phyloP scores from a whole-genome alignment of 2,329 filamentous ascomycete species.

The Neopestalotiopsis sp. region DNA sequence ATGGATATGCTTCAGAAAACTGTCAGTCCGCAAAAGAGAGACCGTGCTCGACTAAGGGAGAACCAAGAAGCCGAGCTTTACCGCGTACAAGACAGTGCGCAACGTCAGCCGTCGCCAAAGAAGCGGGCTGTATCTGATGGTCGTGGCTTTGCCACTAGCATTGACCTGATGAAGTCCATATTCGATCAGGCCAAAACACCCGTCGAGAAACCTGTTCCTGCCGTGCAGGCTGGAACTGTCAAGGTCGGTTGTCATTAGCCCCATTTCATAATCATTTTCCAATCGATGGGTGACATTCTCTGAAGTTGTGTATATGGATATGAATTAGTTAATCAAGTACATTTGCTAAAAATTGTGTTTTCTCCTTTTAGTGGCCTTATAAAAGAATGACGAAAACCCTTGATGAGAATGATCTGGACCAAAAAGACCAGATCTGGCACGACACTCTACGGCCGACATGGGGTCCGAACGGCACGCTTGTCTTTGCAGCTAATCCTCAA shows the following conservation, averaged over 20 bases:
- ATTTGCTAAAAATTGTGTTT: constrained; percentile 51
- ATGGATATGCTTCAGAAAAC: constrained; percentile 92
- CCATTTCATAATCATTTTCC: constrained; percentile 20
- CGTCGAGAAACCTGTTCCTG: constrained; percentile 57
- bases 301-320: constrained; percentile 41
- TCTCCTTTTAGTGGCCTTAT: constrained; percentile 78
- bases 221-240: constrained; percentile 65
- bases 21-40: constrained; percentile 90
- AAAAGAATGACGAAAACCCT: constrained; percentile 75
- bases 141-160: constrained; percentile 81
- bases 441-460: constrained; percentile 79
- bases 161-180: constrained; percentile 95
- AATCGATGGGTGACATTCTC: constrained; percentile 17
- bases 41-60: constrained; percentile 74
- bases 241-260: constrained; percentile 78
- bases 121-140: constrained; percentile 49
- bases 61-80: constrained; percentile 66
- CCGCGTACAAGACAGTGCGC: constrained; percentile 40
- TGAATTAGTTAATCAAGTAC: constrained; percentile 35
- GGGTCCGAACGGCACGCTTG: constrained; percentile 74
- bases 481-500: constrained; percentile 61
- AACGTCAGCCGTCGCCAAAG: constrained; percentile 37
- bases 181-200: constrained; percentile 76
- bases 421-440: constrained; percentile 72
- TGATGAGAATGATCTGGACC: constrained; percentile 65